phyloP scores from a whole-genome alignment of 139 green algal species.

The Gonium pectorale region DNA sequence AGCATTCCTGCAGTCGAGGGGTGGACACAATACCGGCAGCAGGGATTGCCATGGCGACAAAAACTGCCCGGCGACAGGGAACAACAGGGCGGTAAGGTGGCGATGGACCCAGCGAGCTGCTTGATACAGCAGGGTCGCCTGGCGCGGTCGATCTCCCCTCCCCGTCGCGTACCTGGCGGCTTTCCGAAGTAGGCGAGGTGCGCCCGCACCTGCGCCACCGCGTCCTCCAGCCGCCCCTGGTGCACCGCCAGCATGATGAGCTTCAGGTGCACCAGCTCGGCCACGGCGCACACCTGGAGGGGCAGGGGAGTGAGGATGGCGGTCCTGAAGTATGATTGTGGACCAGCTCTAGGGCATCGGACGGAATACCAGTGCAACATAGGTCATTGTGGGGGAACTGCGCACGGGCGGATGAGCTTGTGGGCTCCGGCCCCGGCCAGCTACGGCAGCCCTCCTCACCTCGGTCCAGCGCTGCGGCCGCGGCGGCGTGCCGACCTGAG shows the following conservation, averaged over 20 bases:
- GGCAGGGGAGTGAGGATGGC: neutral
- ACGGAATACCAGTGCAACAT: too few species aligned
- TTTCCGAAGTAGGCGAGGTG: conserved; percentile 54
- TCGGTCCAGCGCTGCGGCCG: conserved; percentile 38
- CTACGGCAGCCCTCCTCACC: neutral
- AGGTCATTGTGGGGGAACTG: too few species aligned
- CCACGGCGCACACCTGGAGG: conserved; percentile 31
- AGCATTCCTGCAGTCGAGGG: conserved; percentile 38
- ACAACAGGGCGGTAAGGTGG: too few species aligned
- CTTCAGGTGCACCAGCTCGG: conserved; percentile 71
- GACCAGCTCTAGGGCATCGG: too few species aligned
- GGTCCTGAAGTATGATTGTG: too few species aligned
- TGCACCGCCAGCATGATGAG: conserved; percentile 72
- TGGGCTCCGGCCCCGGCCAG: neutral
- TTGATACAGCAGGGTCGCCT: too few species aligned
- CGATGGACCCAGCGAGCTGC: too few species aligned
- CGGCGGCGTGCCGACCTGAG: neutral
- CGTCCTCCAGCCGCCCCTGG: conserved; percentile 58
- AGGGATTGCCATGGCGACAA: too few species aligned
- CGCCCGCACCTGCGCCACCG: conserved; percentile 51
- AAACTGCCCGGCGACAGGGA: too few species aligned
- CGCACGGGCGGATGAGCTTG: too few species aligned
- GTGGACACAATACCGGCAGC: too few species aligned
- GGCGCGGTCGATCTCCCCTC: too few species aligned
- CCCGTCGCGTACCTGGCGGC: conserved; percentile 31